These are phyloP conservation scores for Suzukiozyma palmioleophila DNA, from an alignment of 1,139 yeast genomes.

Conservation along the genomic window DNA sequence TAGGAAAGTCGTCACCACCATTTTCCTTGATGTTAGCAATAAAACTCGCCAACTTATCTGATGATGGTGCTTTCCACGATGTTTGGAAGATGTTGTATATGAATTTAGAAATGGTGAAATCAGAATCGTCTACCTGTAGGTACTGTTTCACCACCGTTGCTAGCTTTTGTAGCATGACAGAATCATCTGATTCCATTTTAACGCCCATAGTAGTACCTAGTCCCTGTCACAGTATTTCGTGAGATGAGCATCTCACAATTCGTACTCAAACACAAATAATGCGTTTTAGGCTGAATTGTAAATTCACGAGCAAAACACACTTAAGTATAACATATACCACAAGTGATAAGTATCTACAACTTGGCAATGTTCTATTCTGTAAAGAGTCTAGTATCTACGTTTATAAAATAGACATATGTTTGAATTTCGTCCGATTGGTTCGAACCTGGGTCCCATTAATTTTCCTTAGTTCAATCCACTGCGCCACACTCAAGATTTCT, in stretches of 20 bases:
- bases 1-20: slow-evolving; percentile 63
- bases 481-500: too few relatives aligned
- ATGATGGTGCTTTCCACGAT: not conserved
- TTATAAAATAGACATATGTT: too few relatives aligned
- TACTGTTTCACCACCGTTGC: slow-evolving; percentile 3
- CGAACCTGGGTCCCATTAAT: too few relatives aligned
- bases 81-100: slow-evolving; percentile 27
- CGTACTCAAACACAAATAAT: not conserved
- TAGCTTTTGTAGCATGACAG: not conserved
- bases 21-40: slow-evolving; percentile 42
- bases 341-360: too few relatives aligned
- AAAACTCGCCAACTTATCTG: slow-evolving; percentile 28
- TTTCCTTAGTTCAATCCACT: too few relatives aligned
- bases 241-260: not conserved
- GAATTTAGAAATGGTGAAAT: slow-evolving; percentile 54
- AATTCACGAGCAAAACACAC: too few relatives aligned
- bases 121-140: slow-evolving; percentile 25
- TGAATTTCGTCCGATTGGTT: too few relatives aligned
- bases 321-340: too few relatives aligned
- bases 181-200: not conserved
- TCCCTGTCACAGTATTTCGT: not conserved
- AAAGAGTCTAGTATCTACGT: too few relatives aligned
- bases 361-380: too few relatives aligned
- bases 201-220: not conserved
- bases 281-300: too few relatives aligned